Percentiles rank a stretch among this genome's conserved stretches.
These are phyloP conservation scores for Mucor ambiguus DNA, from an alignment of 371 early-diverging fungal genomes.

Conservation along the genomic window DNA sequence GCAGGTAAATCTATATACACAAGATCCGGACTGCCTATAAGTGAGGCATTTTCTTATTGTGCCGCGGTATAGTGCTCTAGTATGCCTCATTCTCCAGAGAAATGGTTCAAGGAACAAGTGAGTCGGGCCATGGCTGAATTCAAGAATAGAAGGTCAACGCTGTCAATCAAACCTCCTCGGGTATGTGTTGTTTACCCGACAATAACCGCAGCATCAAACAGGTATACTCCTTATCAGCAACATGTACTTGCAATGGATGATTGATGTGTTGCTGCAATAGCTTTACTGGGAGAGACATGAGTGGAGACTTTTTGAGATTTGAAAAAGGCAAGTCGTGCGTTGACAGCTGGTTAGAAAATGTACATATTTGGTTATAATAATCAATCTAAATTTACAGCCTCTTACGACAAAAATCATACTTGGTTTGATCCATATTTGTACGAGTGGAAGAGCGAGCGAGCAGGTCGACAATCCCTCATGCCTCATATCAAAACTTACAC, in stretches of 20 bases:
- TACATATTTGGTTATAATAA: not conserved
- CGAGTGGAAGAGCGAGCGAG: conserved; percentile 9
- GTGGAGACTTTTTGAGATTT: conserved; percentile 12
- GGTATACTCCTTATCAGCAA: not conserved
- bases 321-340: conserved; percentile 1
- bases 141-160: not conserved
- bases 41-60: not conserved
- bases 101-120: conserved; percentile 3
- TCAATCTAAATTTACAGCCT: not conserved
- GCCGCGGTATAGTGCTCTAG: not conserved
- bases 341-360: not conserved
- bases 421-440: conserved; percentile 11
- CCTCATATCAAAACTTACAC: conserved; percentile 18
- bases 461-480: conserved; percentile 7
- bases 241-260: not conserved
- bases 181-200: conserved; percentile 7
- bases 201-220: not conserved
- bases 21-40: not conserved
- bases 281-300: conserved; percentile 1
- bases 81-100: conserved; percentile 10
- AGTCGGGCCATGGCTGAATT: conserved; percentile 1
- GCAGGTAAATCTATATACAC: not conserved
- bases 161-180: not conserved
- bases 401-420: conserved; percentile 3
- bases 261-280: not conserved